A percentile compares a stretch with the other conserved stretches of the same genome.
These are phyloP conservation scores for Inonotus obliquus DNA, from an alignment of 1,284 basidiomycete species.

Conservation along the genomic window DNA sequence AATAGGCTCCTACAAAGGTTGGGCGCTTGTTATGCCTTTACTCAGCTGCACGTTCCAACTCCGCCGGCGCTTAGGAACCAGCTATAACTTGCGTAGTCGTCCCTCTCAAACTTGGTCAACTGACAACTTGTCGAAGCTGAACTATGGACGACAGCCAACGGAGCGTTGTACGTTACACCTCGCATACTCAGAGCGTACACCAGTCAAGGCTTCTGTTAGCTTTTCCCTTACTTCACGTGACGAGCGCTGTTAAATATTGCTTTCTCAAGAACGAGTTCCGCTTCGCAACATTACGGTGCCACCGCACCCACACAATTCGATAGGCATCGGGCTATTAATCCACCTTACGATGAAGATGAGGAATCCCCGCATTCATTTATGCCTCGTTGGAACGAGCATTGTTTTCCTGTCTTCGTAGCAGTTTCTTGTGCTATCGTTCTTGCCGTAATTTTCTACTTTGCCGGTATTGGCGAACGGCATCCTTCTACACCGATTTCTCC, in stretches of 20 bases:
- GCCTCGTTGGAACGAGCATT: no score
- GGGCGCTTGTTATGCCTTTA: background rate
- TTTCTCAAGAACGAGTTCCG: background rate
- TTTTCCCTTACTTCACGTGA: background rate
- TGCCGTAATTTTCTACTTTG: background rate
- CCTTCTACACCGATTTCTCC: background rate
- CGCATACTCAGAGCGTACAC: background rate
- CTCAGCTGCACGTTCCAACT: background rate
- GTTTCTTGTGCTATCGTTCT: no score
- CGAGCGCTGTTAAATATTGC: background rate
- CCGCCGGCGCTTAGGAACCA: background rate
- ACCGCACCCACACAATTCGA: background rate
- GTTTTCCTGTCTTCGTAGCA: no score
- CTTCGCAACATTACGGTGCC: background rate
- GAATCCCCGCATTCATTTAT: no score
- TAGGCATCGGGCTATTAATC: background rate
- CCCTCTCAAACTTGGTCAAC: background rate
- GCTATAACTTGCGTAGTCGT: background rate
- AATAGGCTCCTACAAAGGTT: background rate
- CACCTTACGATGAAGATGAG: background rate
- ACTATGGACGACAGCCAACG: background rate
- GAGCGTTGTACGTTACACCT: background rate
- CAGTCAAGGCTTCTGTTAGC: background rate
- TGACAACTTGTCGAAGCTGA: no score
- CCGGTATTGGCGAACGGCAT: background rate